These are phyloP conservation scores for Penicillium longicatenatum DNA, from an alignment of 495 filamentous ascomycete species.

Conservation along the genomic window DNA sequence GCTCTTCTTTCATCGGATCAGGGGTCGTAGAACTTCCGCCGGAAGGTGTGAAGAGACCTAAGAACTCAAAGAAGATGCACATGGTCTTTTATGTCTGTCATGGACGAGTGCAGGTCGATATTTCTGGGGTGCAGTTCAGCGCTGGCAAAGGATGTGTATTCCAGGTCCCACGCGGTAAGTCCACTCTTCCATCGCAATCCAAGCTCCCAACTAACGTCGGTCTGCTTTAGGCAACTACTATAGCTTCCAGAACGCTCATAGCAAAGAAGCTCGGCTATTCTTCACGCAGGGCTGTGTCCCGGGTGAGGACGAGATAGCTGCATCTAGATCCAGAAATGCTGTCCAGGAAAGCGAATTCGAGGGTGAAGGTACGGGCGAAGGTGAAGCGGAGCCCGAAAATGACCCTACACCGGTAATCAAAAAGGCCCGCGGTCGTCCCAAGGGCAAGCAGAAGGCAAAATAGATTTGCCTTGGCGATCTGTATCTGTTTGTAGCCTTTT, in stretches of 20 bases:
- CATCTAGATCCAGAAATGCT: slow-evolving; percentile 26
- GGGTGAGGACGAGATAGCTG: slow-evolving; percentile 30
- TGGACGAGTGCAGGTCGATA: slow-evolving; percentile 76
- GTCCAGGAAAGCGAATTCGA: slow-evolving; percentile 33
- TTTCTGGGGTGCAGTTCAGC: slow-evolving; percentile 72
- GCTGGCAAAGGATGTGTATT: slow-evolving; percentile 86
- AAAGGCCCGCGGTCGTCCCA: slow-evolving; percentile 38
- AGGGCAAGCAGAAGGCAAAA: slow-evolving; percentile 42
- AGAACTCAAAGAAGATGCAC: slow-evolving; percentile 91
- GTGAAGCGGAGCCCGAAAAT: slow-evolving; percentile 14
- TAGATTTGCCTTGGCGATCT: slow-evolving; percentile 10
- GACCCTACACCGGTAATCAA: slow-evolving; percentile 5
- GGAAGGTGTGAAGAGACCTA: slow-evolving; percentile 76
- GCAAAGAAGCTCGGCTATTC: slow-evolving; percentile 70
- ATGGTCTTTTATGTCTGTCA: slow-evolving; percentile 89
- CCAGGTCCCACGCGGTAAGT: slow-evolving; percentile 91
- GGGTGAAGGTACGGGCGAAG: slow-evolving; percentile 26
- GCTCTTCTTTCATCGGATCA: slow-evolving; percentile 78
- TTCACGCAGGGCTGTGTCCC: slow-evolving; percentile 78
- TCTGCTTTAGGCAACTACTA: slow-evolving; percentile 73
- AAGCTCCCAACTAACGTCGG: neutral
- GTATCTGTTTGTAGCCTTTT: slow-evolving; percentile 2
- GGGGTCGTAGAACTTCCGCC: slow-evolving; percentile 88
- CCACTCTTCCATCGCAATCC: neutral
- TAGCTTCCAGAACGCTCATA: slow-evolving; percentile 72